phyloP scores from a whole-genome alignment of 1,284 basidiomycete species.

The Marasmius tenuissimus region DNA sequence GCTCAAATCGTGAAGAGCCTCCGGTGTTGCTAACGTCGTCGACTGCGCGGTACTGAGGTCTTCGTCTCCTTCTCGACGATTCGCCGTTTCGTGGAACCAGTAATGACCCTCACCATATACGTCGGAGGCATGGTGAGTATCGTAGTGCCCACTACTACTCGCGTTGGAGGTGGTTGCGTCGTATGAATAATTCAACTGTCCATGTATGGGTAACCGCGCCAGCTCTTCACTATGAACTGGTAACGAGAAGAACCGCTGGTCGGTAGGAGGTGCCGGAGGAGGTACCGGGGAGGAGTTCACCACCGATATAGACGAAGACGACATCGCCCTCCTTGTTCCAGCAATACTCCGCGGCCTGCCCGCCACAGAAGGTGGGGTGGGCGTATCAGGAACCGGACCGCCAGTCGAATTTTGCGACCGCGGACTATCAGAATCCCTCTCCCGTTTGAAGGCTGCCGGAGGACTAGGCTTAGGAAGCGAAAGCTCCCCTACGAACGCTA shows the following conservation, averaged over 20 bases:
- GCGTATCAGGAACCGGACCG: constrained; percentile 7
- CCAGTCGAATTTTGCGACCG: constrained; percentile 17
- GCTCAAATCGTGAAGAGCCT: no score
- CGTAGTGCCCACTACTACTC: no score
- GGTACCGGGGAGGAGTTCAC: background rate
- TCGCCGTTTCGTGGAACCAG: no score
- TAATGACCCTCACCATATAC: no score
- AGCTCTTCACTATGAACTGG: background rate
- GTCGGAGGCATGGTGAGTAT: no score
- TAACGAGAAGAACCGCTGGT: constrained; percentile 20
- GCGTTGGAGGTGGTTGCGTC: no score
- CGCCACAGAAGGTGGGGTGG: constrained; percentile 11
- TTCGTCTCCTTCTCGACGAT: no score
- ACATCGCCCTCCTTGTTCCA: constrained; percentile 18
- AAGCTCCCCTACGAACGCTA: constrained; percentile 66
- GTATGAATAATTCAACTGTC: background rate
- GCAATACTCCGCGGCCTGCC: constrained; percentile 26
- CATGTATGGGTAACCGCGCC: background rate
- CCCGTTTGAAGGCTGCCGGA: constrained; percentile 54
- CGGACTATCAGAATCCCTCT: constrained; percentile 54
- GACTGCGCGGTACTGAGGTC: no score
- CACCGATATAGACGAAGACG: background rate
- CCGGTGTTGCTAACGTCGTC: no score
- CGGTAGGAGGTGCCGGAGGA: background rate
- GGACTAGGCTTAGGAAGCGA: constrained; percentile 57